These are phyloP conservation scores for Cytospora piceicola DNA, from an alignment of 2,329 filamentous ascomycete species.

Conservation along the genomic window DNA sequence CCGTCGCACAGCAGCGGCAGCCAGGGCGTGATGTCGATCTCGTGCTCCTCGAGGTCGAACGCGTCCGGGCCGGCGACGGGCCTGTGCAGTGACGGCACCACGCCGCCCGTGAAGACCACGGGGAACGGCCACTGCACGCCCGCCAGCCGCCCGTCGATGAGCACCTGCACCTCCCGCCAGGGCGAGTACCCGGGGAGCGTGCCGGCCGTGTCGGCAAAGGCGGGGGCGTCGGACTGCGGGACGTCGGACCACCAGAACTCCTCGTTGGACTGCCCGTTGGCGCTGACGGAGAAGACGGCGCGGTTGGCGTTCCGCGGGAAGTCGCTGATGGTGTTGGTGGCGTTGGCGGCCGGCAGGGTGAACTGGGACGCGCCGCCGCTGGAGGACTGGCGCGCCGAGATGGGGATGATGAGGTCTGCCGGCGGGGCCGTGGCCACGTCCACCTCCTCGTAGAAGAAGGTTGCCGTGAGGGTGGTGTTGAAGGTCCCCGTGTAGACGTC, in stretches of 20 bases:
- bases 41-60: slow-evolving; percentile 77
- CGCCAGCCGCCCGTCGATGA: slow-evolving; percentile 72
- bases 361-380: slow-evolving; percentile 67
- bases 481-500: slow-evolving; percentile 72
- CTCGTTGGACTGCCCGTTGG: slow-evolving; percentile 74
- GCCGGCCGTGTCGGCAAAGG: slow-evolving; percentile 62
- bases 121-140: slow-evolving; percentile 83
- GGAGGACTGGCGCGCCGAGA: slow-evolving; percentile 58
- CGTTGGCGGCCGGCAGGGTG: slow-evolving; percentile 64
- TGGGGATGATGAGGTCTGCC: slow-evolving; percentile 70
- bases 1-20: slow-evolving; percentile 71
- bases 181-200: slow-evolving; percentile 69
- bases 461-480: slow-evolving; percentile 75
- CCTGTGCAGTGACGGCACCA: slow-evolving; percentile 76
- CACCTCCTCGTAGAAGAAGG: slow-evolving; percentile 61
- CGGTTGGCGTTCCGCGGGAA: slow-evolving; percentile 69
- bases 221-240: slow-evolving; percentile 60
- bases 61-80: slow-evolving; percentile 79
- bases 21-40: slow-evolving; percentile 82
- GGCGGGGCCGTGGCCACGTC: slow-evolving; percentile 46
- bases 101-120: slow-evolving; percentile 79
- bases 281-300: slow-evolving; percentile 76
- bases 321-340: slow-evolving; percentile 56
- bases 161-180: slow-evolving; percentile 77
- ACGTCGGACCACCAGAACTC: slow-evolving; percentile 90